Conservation (phyloP, 257 asterid genomes). For the Misopates orontium region DNA sequence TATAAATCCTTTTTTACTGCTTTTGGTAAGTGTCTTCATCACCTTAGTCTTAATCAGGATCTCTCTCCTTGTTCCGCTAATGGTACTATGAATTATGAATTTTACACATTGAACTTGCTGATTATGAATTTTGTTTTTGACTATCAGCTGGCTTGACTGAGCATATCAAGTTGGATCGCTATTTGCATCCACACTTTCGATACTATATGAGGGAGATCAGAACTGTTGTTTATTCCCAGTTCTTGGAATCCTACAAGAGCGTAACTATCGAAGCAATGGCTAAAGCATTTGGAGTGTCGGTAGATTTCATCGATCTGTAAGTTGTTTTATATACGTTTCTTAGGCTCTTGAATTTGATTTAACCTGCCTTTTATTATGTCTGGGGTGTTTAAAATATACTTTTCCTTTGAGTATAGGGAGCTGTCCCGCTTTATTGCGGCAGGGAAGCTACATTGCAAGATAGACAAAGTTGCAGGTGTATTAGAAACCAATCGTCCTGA, state of each 20-base stretch:
- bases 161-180: slow-evolving; percentile 71
- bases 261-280: slow-evolving; percentile 87
- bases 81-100: not conserved
- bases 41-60: not conserved
- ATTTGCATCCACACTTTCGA: slow-evolving; percentile 72
- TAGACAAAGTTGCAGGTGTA: slow-evolving; percentile 83
- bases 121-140: slow-evolving; percentile 4
- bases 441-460: slow-evolving; percentile 82
- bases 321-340: slow-evolving; percentile 15
- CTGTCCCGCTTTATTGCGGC: slow-evolving; percentile 80
- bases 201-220: slow-evolving; percentile 82
- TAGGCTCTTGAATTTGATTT: not conserved
- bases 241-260: slow-evolving; percentile 80
- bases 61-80: slow-evolving; percentile 11
- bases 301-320: slow-evolving; percentile 72
- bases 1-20: slow-evolving; percentile 82
- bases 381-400: not conserved
- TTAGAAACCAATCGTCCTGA: slow-evolving; percentile 92
- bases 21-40: slow-evolving; percentile 54
- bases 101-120: slow-evolving; percentile 2
- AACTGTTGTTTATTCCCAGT: slow-evolving; percentile 80
- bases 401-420: slow-evolving; percentile 46
- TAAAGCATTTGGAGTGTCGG: slow-evolving; percentile 73
- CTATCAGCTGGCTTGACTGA: slow-evolving; percentile 73
- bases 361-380: not conserved